Base-by-base conservation (phyloP, 805 yeast species). In the Schizosaccharomyces octosporus region DNA sequence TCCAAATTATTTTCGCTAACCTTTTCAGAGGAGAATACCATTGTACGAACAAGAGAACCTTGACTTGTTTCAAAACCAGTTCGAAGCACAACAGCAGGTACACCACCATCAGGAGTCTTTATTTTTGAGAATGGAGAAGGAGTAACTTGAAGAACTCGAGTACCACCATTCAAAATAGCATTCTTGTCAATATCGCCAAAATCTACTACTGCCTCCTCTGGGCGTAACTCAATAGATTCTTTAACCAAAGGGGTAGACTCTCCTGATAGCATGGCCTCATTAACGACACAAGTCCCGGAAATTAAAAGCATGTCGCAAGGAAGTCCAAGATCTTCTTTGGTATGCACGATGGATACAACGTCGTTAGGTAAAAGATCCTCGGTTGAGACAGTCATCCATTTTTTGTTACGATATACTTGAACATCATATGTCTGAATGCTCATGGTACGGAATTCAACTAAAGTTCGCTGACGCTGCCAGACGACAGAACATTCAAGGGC, bases 41-140 rank as follows among this genome's bases (percentile, higher is more conserved):
- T 93, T 67, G 90, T 93, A 74, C 98, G 84, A 62, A 93, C 98
- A 63, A 93, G 79, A 62, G 95, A 85, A 68, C 98, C 98, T 75
- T 93, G 98, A 51, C 95, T 83, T 51, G 98, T 93, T 74, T 93
- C 98, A 69, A 93, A 93, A n/a, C 98, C 98, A 58, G 97, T 90
- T 71, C 87, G 88, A 54, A 85, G 76, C 60, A 89, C 97, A 62
- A 85, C 73, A 5, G 97, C 97, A 59, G 89, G 72, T 39, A 95
- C 95, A 71, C 98, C 98, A 48, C 78, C 73, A 71, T 93, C 97
- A 55, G 98, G 97, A 62, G 96, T 82, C 64, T 78, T 79, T 15
- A 93, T 85, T 59, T 81, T 71, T 51, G 95, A 82, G 13, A 58
- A 62, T 3, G 45, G 32, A 19, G 65, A 59, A 17, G 64, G 57